Conservation (phyloP, 371 early-diverging fungal species). For the Blakeslea trispora region DNA sequence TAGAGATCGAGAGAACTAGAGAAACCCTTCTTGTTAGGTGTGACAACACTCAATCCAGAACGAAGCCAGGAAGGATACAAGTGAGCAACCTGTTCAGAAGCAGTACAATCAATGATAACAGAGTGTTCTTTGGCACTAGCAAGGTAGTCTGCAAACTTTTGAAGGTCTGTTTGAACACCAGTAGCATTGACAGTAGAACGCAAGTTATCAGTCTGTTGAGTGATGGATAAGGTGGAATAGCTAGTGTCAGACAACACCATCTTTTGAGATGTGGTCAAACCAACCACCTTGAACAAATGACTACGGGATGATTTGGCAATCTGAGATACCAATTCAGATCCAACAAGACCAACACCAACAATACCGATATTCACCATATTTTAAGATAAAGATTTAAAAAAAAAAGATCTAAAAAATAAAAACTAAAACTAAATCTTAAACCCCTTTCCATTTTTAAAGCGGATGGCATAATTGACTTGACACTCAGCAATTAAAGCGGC, state of each 20-base stretch:
- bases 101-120: conserved; percentile 92
- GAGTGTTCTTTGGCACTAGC: conserved; percentile 51
- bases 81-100: conserved; percentile 75
- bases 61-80: conserved; percentile 84
- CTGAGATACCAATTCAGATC: conserved; percentile 83
- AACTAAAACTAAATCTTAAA: neutral
- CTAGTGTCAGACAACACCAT: conserved; percentile 57
- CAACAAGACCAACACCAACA: conserved; percentile 94
- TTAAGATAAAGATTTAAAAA: neutral
- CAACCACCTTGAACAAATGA: conserved; percentile 50
- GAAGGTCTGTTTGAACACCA: conserved; percentile 45
- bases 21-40: conserved; percentile 98
- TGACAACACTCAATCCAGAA: conserved; percentile 84
- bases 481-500: too few species aligned
- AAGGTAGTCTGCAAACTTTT: conserved; percentile 56
- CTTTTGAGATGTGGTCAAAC: conserved; percentile 67
- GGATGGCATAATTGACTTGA: too few species aligned
- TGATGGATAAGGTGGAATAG: conserved; percentile 27
- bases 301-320: conserved; percentile 45
- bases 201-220: conserved; percentile 10
- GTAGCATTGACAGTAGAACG: conserved; percentile 25
- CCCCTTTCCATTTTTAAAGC: neutral
- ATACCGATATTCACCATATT: conserved; percentile 79
- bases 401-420: neutral
- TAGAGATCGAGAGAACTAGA: conserved; percentile 71